Conservation (phyloP, 208 protist species). For the Acanthamoeba lenticulata region DNA sequence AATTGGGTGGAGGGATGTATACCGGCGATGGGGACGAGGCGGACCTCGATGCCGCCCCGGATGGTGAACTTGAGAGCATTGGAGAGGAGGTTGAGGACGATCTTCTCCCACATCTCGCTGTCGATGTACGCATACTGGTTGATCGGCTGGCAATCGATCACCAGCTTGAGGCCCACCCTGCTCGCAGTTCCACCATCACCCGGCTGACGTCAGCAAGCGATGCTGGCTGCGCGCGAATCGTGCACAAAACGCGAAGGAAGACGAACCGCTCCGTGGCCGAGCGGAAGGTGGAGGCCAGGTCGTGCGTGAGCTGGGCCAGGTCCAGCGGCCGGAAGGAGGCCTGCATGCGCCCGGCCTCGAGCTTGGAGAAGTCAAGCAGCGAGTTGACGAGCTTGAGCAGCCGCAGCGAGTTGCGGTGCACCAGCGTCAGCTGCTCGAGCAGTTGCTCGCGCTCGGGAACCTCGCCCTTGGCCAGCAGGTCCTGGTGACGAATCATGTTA, state of each 20-base stretch:
- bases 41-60: not conserved
- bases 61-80: constrained; percentile 75
- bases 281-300: constrained; percentile 49
- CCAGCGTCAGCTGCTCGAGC: constrained; percentile 67
- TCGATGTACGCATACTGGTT: constrained; percentile 30
- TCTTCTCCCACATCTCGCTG: constrained; percentile 71
- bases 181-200: too few relatives aligned
- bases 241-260: constrained; percentile 75
- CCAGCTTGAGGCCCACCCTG: not conserved
- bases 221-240: constrained; percentile 13
- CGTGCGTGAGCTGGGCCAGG: constrained; percentile 54
- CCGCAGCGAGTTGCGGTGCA: constrained; percentile 45
- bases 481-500: not conserved
- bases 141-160: not conserved
- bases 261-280: constrained; percentile 68
- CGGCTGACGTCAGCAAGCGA: too few relatives aligned
- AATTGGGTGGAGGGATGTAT: not conserved
- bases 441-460: constrained; percentile 25
- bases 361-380: constrained; percentile 69
- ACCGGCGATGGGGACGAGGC: not conserved
- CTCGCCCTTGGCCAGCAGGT: constrained; percentile 4
- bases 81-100: constrained; percentile 72
- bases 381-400: constrained; percentile 71
- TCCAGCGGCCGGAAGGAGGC: constrained; percentile 71
- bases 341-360: constrained; percentile 66